Evolutionary conservation across 345 rosid species (phyloP).

Genomic region (Corchorus capsularis): DNA sequence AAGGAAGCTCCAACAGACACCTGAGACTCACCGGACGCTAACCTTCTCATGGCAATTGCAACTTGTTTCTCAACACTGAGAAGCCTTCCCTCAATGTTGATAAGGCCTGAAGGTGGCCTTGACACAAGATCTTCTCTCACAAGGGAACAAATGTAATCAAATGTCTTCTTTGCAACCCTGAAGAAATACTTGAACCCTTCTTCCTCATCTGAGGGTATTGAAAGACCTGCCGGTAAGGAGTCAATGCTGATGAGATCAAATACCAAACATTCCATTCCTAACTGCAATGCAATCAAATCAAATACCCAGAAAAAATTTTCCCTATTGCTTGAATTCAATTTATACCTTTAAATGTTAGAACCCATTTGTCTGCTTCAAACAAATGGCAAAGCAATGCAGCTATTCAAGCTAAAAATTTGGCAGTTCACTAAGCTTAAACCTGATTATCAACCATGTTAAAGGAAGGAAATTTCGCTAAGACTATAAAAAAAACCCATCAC

Average conservation of each 20-base stretch:
- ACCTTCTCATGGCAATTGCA: slow-evolving; percentile 81
- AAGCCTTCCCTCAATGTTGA: slow-evolving; percentile 96
- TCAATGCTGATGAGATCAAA: slow-evolving; percentile 17
- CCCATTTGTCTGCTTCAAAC: neutral
- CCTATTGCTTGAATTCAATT: neutral
- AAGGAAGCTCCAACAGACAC: slow-evolving; percentile 92
- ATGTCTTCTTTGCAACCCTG: slow-evolving; percentile 79
- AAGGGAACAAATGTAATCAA: slow-evolving; percentile 81
- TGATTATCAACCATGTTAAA: neutral
- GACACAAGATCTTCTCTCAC: slow-evolving; percentile 89
- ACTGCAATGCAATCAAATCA: neutral
- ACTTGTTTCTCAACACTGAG: slow-evolving; percentile 97
- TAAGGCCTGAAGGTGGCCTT: slow-evolving; percentile 92
- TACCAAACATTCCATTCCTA: slow-evolving; percentile 13
- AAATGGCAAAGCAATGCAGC: neutral
- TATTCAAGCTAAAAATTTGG: neutral
- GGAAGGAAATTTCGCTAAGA: neutral
- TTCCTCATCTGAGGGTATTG: slow-evolving; percentile 60
- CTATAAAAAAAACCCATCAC: neutral
- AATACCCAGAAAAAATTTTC: neutral
- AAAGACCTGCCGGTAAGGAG: slow-evolving; percentile 36
- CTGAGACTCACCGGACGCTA: slow-evolving; percentile 97
- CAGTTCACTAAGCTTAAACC: neutral
- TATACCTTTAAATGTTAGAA: neutral
- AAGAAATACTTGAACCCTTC: slow-evolving; percentile 93